Evolutionary conservation across 331 rosid genomes (phyloP), one percentile per base, ranked within the genome.

Genomic region (Rosa hybrid): DNA sequence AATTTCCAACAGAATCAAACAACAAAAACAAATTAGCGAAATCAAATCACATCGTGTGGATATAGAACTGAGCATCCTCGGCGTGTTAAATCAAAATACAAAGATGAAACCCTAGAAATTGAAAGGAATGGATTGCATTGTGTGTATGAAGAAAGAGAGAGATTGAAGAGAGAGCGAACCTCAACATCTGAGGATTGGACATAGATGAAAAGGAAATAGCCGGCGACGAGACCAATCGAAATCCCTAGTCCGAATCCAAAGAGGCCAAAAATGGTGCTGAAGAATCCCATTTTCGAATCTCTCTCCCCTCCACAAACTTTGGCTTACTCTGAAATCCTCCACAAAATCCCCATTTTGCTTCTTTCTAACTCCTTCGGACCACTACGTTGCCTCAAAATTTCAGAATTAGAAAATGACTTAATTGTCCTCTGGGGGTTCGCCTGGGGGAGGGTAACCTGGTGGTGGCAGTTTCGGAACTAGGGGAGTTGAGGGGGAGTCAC

Each of bases 171-270:
- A 77, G 49, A 34, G 50, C 76, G 39, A 74, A 92, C 98, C 97
- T 86, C 57, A 21, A 94, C 97, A 80, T 89, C 81, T 41, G n/a
- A 42, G 53, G 97, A 88, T 74, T 92, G 94, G 77, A 79, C 34
- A 50, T 85, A 89, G 71, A 94, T 90, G 89, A 94, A 94, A 80
- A 94, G 90, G 74, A 86, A 89, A 85, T 94, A 94, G 2, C 98
- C 98, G 73, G 68, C 86, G 20, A 89, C 86, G 50, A 94, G 89
- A 46, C 98, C 98, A 50, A 90, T 68, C 38, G 90, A 82, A 81
- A 91, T 91, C 41, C 98, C 98, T 67, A 92, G 17, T 83, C 98
- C 98, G 68, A 94, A 94, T 80, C 98, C 98, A 74, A 76, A 92
- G 73, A 92, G 49, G 1, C 98, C 93, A 54, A 91, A 81, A 49